These are phyloP conservation scores for Magnolia officinalis DNA, from an alignment of 164 flowering plant genomes.

Conservation along the genomic window DNA sequence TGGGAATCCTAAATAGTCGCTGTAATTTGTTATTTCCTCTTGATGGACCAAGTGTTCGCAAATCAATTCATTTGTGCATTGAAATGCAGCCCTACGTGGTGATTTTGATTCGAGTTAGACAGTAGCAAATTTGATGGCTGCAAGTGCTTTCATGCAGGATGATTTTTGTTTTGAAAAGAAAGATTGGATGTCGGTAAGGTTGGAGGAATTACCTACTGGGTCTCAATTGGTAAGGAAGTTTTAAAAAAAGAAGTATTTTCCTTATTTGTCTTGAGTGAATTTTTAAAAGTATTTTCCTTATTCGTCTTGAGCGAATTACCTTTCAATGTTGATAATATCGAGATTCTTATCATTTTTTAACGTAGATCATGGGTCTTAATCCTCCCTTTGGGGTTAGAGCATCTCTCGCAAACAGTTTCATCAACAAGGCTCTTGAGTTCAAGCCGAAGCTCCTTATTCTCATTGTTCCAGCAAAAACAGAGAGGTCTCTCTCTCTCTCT, in stretches of 20 bases:
- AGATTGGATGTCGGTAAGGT: constrained; percentile 70
- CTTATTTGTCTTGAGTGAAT: too few relatives aligned
- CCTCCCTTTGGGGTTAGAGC: constrained; percentile 88
- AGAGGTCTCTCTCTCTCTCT: constrained; percentile 32
- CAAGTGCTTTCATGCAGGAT: constrained; percentile 41
- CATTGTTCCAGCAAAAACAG: constrained; percentile 76
- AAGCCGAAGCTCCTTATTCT: constrained; percentile 83
- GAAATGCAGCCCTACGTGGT: neutral
- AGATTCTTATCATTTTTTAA: neutral
- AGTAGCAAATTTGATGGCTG: neutral
- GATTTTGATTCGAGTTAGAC: neutral
- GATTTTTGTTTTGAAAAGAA: constrained; percentile 69
- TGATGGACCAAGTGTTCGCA: too few relatives aligned
- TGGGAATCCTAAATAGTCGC: too few relatives aligned
- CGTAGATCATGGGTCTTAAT: constrained; percentile 82
- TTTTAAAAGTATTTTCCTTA: too few relatives aligned
- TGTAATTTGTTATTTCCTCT: too few relatives aligned
- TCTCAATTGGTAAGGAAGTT: constrained; percentile 56
- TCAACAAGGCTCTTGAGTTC: constrained; percentile 81
- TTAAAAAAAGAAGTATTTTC: neutral
- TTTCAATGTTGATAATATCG: neutral
- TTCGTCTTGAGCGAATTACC: too few relatives aligned
- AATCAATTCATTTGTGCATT: neutral
- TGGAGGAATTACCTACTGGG: constrained; percentile 63
- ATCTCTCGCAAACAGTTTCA: constrained; percentile 66